These are phyloP conservation scores for Trichoderma asperelloides DNA, from an alignment of 495 filamentous ascomycete genomes.

Conservation along the genomic window DNA sequence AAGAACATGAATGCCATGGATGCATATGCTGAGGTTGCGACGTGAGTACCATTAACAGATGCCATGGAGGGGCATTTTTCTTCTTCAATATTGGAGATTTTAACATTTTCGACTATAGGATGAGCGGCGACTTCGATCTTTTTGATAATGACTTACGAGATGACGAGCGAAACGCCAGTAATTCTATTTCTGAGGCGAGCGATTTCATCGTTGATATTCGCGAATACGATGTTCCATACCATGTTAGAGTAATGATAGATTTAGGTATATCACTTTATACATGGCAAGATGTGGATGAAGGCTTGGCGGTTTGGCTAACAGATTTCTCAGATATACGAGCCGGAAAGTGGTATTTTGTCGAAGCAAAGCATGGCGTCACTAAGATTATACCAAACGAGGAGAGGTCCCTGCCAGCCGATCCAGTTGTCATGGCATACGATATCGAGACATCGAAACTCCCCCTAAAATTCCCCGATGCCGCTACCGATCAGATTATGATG, in stretches of 20 bases:
- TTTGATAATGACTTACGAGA: slow-evolving; percentile 76
- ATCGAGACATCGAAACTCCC: slow-evolving; percentile 97
- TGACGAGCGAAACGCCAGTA: slow-evolving; percentile 75
- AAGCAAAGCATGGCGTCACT: slow-evolving; percentile 83
- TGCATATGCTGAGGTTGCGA: slow-evolving; percentile 92
- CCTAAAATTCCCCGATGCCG: slow-evolving; percentile 94
- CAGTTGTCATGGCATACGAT: slow-evolving; percentile 93
- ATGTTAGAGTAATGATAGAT: slow-evolving; percentile 97
- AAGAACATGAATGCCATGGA: slow-evolving; percentile 93
- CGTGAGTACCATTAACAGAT: slow-evolving; percentile 41
- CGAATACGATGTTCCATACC: slow-evolving; percentile 98
- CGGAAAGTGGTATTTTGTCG: slow-evolving; percentile 94
- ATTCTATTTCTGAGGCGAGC: slow-evolving; percentile 74
- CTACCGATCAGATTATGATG: slow-evolving; percentile 99
- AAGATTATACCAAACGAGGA: slow-evolving; percentile 80
- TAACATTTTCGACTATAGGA: slow-evolving; percentile 40
- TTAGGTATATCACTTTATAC: slow-evolving; percentile 44
- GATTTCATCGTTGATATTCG: slow-evolving; percentile 98
- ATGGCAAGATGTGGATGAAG: background rate
- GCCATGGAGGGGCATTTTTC: background rate
- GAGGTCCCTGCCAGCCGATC: slow-evolving; percentile 78
- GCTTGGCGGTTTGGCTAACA: slow-evolving; percentile 17
- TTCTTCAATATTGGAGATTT: background rate
- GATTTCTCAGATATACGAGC: slow-evolving; percentile 68
- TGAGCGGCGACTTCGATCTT: slow-evolving; percentile 83